A percentile compares a stretch with the other conserved stretches of the same genome.
Conservation (phyloP, 805 yeast species). For the Barnettozyma pratensis region DNA sequence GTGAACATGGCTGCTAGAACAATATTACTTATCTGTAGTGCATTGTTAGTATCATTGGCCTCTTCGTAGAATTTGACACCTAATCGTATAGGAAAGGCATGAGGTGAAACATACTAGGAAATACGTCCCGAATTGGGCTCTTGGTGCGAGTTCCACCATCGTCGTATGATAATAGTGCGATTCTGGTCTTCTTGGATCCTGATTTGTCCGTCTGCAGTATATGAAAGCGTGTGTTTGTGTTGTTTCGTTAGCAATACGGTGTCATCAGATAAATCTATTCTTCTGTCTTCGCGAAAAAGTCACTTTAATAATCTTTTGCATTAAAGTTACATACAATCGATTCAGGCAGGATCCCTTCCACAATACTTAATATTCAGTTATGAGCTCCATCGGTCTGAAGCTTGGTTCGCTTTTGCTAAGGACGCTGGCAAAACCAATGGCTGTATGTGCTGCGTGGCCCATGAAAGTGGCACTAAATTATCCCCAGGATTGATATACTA, state of each 20-base stretch:
- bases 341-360: too few species aligned
- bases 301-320: too few species aligned
- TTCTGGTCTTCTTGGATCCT: too few species aligned
- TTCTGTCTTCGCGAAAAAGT: too few species aligned
- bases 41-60: constrained; percentile 2
- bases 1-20: constrained; percentile 31
- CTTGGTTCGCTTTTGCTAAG: constrained; percentile 65
- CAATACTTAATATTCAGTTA: constrained; percentile 18
- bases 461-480: too few species aligned
- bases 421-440: constrained; percentile 77
- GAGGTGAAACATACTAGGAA: constrained; percentile 9
- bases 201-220: too few species aligned
- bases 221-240: too few species aligned
- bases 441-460: constrained; percentile 31
- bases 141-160: constrained; percentile 7
- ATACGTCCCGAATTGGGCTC: constrained; percentile 16
- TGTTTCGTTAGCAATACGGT: too few species aligned
- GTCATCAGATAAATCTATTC: too few species aligned
- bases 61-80: not conserved
- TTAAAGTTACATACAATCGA: too few species aligned
- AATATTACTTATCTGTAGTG: constrained; percentile 29
- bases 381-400: constrained; percentile 78
- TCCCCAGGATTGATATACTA: not conserved
- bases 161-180: too few species aligned
- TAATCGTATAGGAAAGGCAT: not conserved